phyloP scores from a whole-genome alignment of 768 basidiomycete genomes.

The Lentinula edodes region DNA sequence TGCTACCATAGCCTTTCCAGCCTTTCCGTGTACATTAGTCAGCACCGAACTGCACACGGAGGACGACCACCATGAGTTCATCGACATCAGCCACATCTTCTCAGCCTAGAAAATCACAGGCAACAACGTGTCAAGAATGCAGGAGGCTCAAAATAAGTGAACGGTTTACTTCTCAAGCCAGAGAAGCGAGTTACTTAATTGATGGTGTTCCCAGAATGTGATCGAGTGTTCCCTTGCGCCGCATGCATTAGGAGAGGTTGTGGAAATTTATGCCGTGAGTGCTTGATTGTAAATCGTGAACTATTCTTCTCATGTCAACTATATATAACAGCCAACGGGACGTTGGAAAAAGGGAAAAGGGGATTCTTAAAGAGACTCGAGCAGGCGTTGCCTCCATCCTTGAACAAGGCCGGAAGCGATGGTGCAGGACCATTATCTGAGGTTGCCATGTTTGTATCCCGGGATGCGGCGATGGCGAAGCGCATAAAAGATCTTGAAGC shows the following conservation, averaged over 20 bases:
- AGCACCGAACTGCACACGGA: neutral
- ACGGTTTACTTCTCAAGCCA: neutral
- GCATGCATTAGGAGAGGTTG: slow-evolving; percentile 37
- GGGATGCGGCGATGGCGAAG: slow-evolving; percentile 19
- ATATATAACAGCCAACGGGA: slow-evolving; percentile 14
- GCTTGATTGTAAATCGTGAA: neutral
- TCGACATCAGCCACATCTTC: neutral
- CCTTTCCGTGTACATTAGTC: neutral
- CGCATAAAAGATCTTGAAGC: slow-evolving; percentile 20
- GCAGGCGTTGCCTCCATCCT: slow-evolving; percentile 16
- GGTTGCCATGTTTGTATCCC: slow-evolving; percentile 19
- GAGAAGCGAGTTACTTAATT: neutral
- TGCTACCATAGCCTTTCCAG: too few relatives aligned
- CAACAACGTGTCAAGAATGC: slow-evolving; percentile 17
- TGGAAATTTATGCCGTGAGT: slow-evolving; percentile 27
- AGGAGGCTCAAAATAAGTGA: slow-evolving; percentile 31
- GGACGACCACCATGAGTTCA: neutral
- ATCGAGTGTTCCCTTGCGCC: slow-evolving; percentile 33
- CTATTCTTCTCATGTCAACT: neutral
- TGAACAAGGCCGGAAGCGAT: slow-evolving; percentile 4
- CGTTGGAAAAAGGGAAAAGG: slow-evolving; percentile 19
- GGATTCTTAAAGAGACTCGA: slow-evolving; percentile 19
- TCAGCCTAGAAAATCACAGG: slow-evolving; percentile 12
- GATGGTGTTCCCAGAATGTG: slow-evolving; percentile 18
- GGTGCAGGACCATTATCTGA: slow-evolving; percentile 9